phyloP scores from a whole-genome alignment of 192 early-diverging fungal genomes.

The Rhizophagus sp. region DNA sequence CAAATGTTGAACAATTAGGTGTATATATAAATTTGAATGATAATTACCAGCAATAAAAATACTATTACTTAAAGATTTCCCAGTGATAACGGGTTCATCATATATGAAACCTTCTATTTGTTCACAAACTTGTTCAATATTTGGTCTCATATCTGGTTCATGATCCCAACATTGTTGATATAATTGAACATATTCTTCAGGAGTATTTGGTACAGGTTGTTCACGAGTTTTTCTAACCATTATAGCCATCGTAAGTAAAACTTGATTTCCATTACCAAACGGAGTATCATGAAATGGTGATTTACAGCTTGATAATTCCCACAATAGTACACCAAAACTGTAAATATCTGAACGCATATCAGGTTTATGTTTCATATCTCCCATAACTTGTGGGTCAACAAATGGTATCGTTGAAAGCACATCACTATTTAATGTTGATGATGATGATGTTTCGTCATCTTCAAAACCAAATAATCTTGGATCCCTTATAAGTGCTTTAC shows the following conservation, averaged over 20 bases:
- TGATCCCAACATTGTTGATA: constrained; percentile 28
- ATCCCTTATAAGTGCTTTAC: constrained; percentile 7
- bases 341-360: constrained; percentile 10
- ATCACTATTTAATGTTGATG: background rate
- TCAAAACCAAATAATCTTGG: background rate
- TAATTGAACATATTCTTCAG: constrained; percentile 28
- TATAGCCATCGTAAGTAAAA: background rate
- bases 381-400: constrained; percentile 13
- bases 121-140: constrained; percentile 22
- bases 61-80: background rate
- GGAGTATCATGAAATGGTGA: background rate
- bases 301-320: constrained; percentile 14
- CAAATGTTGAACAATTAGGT: no score
- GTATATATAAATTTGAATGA: background rate
- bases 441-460: constrained; percentile 1
- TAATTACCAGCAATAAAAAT: background rate
- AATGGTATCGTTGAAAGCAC: background rate
- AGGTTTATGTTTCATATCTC: background rate
- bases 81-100: background rate
- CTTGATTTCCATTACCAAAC: background rate
- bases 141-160: constrained; percentile 16
- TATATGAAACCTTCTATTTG: constrained; percentile 5
- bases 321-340: constrained; percentile 8
- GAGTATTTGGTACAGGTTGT: background rate
- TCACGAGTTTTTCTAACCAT: background rate